Evolutionary conservation across 306 rosid species (phyloP), one percentile per base, ranked within the genome.

Genomic region (Vigna hirtella): DNA sequence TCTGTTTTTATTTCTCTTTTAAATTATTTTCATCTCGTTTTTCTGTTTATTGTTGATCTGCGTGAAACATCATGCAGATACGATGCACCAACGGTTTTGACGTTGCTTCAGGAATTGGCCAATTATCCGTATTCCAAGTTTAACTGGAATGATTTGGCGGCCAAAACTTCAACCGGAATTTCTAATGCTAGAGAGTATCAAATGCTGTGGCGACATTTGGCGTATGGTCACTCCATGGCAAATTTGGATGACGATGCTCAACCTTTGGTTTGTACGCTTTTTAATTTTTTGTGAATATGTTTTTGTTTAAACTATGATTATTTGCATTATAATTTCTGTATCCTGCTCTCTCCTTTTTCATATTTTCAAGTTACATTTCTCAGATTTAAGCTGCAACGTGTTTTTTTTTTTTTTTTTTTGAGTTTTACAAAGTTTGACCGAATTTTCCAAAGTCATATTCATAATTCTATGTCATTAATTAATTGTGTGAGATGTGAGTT

Each of bases 131-230:
- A 70, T 4, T 34, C 9, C 51, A 89, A 92, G 74, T 81, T 92
- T 30, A 88, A 92, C 67, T 94, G 97, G 97, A 82, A 90, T 58
- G 85, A 71, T n/a, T 52, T 94, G 87, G 91, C 88, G 32, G 79
- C 77, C 45, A 84, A 82, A 50, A 88, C 91, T 10, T 80, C 93
- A 2, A 94, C 94, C 10, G 96, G 96, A n/a, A 92, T 94, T 79
- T 85, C 91, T 1, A 86, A 79, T 87, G 90, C 92, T 12, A 80
- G 86, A 71, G 96, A 94, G 81, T 90, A 83, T 82, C 97, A 87
- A 71, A 92, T 94, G 91, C 70, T 94, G 3, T 92, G 98, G 98
- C 98, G 89, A 24, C 93, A 90, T 86, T 50, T 94, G 51, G 96
- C 97, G 3, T 92, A 94, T 67, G 87, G 86, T 9, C 66, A 68